Base-by-base conservation (phyloP, 2,329 filamentous ascomycete species). In the Pleochaeta shiraiana region DNA sequence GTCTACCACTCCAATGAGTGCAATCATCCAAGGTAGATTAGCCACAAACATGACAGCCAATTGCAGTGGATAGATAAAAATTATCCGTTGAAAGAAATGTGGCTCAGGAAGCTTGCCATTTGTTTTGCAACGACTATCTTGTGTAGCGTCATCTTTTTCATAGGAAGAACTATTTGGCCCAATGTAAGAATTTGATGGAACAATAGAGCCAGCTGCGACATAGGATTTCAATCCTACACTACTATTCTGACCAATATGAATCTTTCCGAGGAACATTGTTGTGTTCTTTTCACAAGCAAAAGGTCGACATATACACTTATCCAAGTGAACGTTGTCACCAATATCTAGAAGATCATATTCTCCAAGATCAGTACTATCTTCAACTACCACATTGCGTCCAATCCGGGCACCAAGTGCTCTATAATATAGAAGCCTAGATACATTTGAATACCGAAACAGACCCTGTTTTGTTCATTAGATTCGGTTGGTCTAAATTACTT, bases 301-400 rank as follows among this genome's bases (percentile, higher is more conserved):
- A 0, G 80, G 79, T 11, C 80, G 76, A 60, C 77, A 75, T 47
- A 75, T 76, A 68, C 78, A 81, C 28, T 72, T 71, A 55, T 78
- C 77, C 2, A 83, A 73, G 6, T 74, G 73, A 2, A 76, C 78
- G 64, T 76, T 75, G 65, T 82, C 78, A 0, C 75, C 75, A 50
- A 83, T 79, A 5, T 79, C 76, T n/a, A 83, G 71, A 0, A 83
- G 74, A 68, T 83, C 81, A 73, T 77, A 82, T 67, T 83, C 81
- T n/a, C 79, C 79, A 4, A 81, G 70, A 7, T 72, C 72, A 0
- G 75, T 76, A 1, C 74, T 74, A 43, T 71, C 70, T 7, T 74
- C 69, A 37, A 83, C 73, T n/a, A 72, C 76, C 12, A 82, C 80
- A 64, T 77, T 76, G 16, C 72, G 76, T 9, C 80, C 80, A 65